Evolutionary conservation across 176 grass and related monocot species (phyloP).

Genomic region (Pontederia paniculata): DNA sequence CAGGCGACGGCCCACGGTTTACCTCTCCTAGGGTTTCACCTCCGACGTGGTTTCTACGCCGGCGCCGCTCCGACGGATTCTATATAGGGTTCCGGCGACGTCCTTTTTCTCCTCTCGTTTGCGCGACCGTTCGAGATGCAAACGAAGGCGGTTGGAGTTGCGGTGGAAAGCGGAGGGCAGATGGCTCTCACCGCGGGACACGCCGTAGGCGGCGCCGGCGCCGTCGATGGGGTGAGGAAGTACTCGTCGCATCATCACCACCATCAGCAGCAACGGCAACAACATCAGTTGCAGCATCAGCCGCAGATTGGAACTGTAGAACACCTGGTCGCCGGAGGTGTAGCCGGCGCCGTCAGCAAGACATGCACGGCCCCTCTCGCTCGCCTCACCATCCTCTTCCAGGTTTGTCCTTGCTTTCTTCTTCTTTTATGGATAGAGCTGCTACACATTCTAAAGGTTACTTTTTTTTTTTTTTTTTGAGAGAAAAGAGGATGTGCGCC

Average conservation of each 20-base stretch:
- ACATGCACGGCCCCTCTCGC: slow-evolving; percentile 93
- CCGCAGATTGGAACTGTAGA: slow-evolving; percentile 51
- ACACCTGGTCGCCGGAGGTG: slow-evolving; percentile 79
- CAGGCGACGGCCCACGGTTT: too few relatives aligned
- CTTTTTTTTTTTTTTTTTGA: too few relatives aligned
- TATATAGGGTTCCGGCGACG: background rate
- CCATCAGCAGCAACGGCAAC: slow-evolving; percentile 12
- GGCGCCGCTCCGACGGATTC: background rate
- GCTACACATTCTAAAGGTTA: too few relatives aligned
- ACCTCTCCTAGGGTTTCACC: too few relatives aligned
- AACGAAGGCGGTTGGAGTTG: slow-evolving; percentile 65
- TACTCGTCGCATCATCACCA: slow-evolving; percentile 27
- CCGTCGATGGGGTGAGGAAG: slow-evolving; percentile 11
- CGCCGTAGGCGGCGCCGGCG: slow-evolving; percentile 25
- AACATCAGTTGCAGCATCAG: slow-evolving; percentile 50
- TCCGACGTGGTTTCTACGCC: background rate
- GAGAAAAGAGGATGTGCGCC: too few relatives aligned
- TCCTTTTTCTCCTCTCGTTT: too few relatives aligned
- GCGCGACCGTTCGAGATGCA: slow-evolving; percentile 30
- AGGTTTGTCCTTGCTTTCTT: slow-evolving; percentile 25
- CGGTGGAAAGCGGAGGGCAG: slow-evolving; percentile 23
- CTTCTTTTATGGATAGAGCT: too few relatives aligned
- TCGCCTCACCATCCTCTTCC: slow-evolving; percentile 89
- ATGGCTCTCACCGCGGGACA: slow-evolving; percentile 20
- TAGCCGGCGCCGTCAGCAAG: slow-evolving; percentile 91